Percentiles rank a stretch among this genome's conserved stretches.
phyloP scores from a whole-genome alignment of 305 asterid genomes.

The Solanum aculeatissimum region DNA sequence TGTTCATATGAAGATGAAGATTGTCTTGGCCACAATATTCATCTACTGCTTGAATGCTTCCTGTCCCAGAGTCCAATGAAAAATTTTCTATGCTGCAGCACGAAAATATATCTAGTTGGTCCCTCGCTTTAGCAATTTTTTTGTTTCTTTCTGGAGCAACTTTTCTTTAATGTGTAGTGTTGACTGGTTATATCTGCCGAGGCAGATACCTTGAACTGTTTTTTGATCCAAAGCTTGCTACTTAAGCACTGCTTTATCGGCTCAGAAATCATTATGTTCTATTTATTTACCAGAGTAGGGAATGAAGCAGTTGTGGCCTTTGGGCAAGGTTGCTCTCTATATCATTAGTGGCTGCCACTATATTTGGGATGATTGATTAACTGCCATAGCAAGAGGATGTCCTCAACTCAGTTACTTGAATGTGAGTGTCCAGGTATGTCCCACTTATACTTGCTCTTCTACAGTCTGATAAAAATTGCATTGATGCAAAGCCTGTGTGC shows the following conservation, averaged over 20 bases:
- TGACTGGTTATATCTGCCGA: neutral
- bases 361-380: constrained; percentile 62
- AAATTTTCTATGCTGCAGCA: neutral
- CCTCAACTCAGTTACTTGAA: constrained; percentile 21
- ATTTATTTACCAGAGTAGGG: constrained; percentile 46
- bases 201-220: neutral
- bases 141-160: neutral
- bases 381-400: constrained; percentile 66
- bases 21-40: neutral
- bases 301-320: constrained; percentile 60
- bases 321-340: constrained; percentile 50
- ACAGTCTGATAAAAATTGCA: neutral
- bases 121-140: neutral
- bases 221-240: neutral
- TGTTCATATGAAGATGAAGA: neutral
- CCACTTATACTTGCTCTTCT: neutral
- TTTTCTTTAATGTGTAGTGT: neutral
- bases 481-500: neutral
- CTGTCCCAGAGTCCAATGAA: neutral
- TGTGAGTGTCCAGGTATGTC: constrained; percentile 32
- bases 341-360: constrained; percentile 29
- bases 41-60: neutral
- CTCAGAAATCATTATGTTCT: neutral
- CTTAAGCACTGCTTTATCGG: neutral
- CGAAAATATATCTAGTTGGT: neutral